Conservation (phyloP, 2,329 filamentous ascomycete genomes). For the Lomentospora prolificans region DNA sequence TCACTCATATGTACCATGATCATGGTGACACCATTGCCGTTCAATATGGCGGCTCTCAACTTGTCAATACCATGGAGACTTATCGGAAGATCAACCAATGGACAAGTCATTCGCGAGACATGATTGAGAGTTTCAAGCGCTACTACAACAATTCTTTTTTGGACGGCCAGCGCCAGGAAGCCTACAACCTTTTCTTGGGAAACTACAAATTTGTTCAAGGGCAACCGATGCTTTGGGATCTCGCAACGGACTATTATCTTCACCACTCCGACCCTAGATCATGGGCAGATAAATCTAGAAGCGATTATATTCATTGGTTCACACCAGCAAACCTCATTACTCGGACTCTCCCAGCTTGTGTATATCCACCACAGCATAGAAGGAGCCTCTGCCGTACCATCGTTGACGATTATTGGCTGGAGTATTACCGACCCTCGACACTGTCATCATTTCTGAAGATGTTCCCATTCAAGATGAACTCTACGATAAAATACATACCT, state of each 20-base stretch:
- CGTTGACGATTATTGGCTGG: slow-evolving; percentile 93
- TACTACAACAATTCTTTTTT: slow-evolving; percentile 99
- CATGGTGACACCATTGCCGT: slow-evolving; percentile 97
- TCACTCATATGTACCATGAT: slow-evolving; percentile 97
- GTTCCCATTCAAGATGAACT: slow-evolving; percentile 87
- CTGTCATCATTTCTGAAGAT: slow-evolving; percentile 87
- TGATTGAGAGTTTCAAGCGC: slow-evolving; percentile 98
- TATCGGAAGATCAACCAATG: slow-evolving; percentile 99
- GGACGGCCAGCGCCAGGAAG: slow-evolving; percentile 94
- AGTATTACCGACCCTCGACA: slow-evolving; percentile 85
- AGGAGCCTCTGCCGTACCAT: slow-evolving; percentile 35
- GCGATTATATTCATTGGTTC: slow-evolving; percentile 85
- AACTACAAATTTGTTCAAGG: slow-evolving; percentile 86
- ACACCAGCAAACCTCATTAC: slow-evolving; percentile 62
- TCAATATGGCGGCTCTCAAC: slow-evolving; percentile 92
- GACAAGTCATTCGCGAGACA: slow-evolving; percentile 94
- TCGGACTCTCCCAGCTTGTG: slow-evolving; percentile 37
- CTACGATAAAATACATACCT: slow-evolving; percentile 73
- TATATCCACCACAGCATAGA: not conserved
- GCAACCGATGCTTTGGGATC: slow-evolving; percentile 93
- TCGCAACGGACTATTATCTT: slow-evolving; percentile 89
- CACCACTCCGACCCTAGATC: slow-evolving; percentile 77
- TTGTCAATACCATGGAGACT: slow-evolving; percentile 98
- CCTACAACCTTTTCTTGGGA: slow-evolving; percentile 92
- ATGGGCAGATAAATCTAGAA: slow-evolving; percentile 52